Percentiles rank a stretch among this genome's conserved stretches.
Conservation (phyloP, 1,284 basidiomycete genomes). For the Tetrapyrgos nigripes region DNA sequence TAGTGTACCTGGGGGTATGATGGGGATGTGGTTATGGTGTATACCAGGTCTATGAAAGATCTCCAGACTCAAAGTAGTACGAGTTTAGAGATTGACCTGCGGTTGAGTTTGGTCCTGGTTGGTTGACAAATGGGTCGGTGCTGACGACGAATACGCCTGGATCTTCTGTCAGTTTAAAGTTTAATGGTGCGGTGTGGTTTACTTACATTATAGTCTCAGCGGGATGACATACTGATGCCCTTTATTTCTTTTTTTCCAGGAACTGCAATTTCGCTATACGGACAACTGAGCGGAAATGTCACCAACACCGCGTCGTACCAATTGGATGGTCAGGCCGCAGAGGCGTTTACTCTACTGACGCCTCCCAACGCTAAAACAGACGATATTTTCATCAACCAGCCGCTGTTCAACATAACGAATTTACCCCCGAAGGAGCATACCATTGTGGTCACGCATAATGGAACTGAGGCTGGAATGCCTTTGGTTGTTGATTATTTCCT, state of each 20-base stretch:
- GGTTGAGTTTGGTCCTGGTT: constrained; percentile 1
- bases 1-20: neutral
- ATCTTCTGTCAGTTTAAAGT: neutral
- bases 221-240: neutral
- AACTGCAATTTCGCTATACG: neutral
- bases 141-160: neutral
- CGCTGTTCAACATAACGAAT: neutral
- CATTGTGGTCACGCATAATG: neutral
- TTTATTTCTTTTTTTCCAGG: neutral
- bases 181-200: neutral
- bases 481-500: neutral
- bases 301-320: neutral
- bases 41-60: too few species aligned
- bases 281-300: neutral
- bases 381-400: neutral
- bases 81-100: neutral
- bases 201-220: neutral
- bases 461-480: neutral
- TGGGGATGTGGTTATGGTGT: neutral
- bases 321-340: neutral
- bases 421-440: neutral
- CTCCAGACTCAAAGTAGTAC: neutral
- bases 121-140: neutral
- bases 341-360: neutral
- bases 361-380: neutral